phyloP scores from a whole-genome alignment of 352 stramenopile genomes.

The Globisporangium carolinianum region DNA sequence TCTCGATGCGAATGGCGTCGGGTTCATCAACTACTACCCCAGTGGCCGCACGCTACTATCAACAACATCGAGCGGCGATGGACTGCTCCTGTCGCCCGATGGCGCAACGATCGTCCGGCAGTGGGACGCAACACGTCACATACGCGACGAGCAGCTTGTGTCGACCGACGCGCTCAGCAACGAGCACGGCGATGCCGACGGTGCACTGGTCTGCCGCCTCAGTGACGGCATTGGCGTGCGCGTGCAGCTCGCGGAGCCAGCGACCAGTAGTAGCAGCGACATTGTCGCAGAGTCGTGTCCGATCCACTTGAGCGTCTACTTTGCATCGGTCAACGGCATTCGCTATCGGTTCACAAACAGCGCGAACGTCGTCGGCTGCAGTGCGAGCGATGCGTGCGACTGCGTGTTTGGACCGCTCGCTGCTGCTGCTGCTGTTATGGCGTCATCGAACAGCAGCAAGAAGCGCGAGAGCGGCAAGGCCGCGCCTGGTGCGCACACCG shows the following conservation, averaged over 20 bases:
- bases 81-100: constrained; percentile 43
- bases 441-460: not conserved
- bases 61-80: constrained; percentile 55
- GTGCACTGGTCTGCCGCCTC: constrained; percentile 36
- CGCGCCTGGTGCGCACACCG: constrained; percentile 13
- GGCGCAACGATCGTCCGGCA: constrained; percentile 41
- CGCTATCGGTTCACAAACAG: constrained; percentile 42
- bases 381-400: constrained; percentile 19
- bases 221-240: constrained; percentile 43
- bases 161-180: constrained; percentile 20
- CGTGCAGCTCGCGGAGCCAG: constrained; percentile 16
- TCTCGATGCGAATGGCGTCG: constrained; percentile 54
- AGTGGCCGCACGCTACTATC: constrained; percentile 69
- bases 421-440: not conserved
- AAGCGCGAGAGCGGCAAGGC: constrained; percentile 10
- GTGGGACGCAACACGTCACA: constrained; percentile 34
- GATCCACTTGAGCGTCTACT: constrained; percentile 44
- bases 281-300: constrained; percentile 6
- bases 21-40: constrained; percentile 76
- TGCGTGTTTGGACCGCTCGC: constrained; percentile 30
- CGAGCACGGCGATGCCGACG: constrained; percentile 19
- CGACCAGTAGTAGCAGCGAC: not conserved
- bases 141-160: constrained; percentile 40
- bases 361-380: constrained; percentile 24
- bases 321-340: constrained; percentile 27